phyloP scores from a whole-genome alignment of 106 monocot species.

The Ottelia alismoides region DNA sequence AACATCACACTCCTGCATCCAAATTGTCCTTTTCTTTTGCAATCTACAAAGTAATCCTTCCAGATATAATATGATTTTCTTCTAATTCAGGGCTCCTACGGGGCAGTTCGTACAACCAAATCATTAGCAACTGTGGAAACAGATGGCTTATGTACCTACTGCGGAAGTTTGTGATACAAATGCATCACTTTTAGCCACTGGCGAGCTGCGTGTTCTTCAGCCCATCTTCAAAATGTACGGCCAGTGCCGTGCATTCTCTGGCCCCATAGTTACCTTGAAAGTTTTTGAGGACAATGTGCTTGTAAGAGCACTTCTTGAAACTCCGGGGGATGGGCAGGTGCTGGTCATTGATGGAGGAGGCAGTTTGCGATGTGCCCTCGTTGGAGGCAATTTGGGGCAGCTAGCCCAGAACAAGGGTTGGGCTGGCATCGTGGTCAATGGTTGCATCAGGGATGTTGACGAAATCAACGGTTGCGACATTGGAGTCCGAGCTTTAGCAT shows the following conservation, averaged over 20 bases:
- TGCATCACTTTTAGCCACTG: not conserved
- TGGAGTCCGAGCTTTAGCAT: conserved; percentile 2
- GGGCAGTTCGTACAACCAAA: too few relatives aligned
- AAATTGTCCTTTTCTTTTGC: too few relatives aligned
- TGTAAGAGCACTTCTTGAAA: conserved; percentile 2
- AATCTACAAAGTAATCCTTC: too few relatives aligned
- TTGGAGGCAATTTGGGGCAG: conserved; percentile 5
- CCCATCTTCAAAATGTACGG: conserved; percentile 9
- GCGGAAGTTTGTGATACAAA: conserved; percentile 6
- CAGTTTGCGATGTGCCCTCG: conserved; percentile 4
- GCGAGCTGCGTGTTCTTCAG: conserved; percentile 9
- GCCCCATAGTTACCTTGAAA: conserved; percentile 3
- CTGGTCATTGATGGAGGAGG: conserved; percentile 10
- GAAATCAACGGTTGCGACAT: conserved; percentile 4
- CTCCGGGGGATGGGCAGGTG: too few relatives aligned
- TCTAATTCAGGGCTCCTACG: too few relatives aligned
- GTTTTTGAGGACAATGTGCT: conserved; percentile 11
- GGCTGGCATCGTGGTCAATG: too few relatives aligned
- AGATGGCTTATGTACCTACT: too few relatives aligned
- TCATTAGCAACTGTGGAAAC: too few relatives aligned
- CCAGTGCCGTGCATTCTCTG: conserved; percentile 1
- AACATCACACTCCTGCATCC: too few relatives aligned
- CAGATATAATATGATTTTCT: too few relatives aligned
- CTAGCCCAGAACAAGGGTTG: conserved; percentile 1
- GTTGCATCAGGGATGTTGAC: too few relatives aligned